Base-by-base conservation (phyloP, 176 grass and related monocot genomes). In the Carex scoparia region DNA sequence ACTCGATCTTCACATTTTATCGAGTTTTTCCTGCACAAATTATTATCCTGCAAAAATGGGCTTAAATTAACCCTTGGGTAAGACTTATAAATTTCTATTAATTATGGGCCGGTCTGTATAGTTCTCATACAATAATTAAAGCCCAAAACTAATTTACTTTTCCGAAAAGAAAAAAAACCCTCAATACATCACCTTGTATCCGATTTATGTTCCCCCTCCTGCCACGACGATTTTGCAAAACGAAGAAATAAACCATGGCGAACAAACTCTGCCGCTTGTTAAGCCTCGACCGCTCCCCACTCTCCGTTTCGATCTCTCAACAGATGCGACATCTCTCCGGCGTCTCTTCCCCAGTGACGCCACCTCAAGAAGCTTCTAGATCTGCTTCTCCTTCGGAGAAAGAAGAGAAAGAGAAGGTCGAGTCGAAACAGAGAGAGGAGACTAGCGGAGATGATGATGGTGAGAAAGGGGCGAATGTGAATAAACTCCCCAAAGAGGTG, bases 401-500 rank as follows among this genome's bases (percentile, higher is more conserved):
- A 65, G 83, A 86, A 67, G 67, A 69, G 67, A 76, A 23, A 44
- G 80, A 33, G 2, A 86, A 72, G 12, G n/a, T 61, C 5, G 16
- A 55, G 0, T 54, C 1, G 4, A 55, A 11, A 64, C 82, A 85
- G 80, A 61, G 48, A 16, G 61, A 4, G 40, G 66, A 15, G 1
- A 1, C 14, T 3, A 55, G 11, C 3, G 86, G n/a, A 7, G 86
- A 37, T 14, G 86, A 10, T 1, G 88, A 81, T 0, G 89, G 42
- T 1, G 54, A 66, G 0, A 78, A 61, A 7, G 84, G 89, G 9
- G 72, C 16, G 55, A 1, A 89, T 79, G 70, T 94, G 59, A 94
- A 93, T 84, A 85, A 94, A 88, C n/a, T 31, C 16, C 91, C 90
- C 1, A 86, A 86, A 75, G 89, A 98, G 92, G 76, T 98, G 51